phyloP scores from a whole-genome alignment of 768 basidiomycete species.

The Boletus rex-veris region DNA sequence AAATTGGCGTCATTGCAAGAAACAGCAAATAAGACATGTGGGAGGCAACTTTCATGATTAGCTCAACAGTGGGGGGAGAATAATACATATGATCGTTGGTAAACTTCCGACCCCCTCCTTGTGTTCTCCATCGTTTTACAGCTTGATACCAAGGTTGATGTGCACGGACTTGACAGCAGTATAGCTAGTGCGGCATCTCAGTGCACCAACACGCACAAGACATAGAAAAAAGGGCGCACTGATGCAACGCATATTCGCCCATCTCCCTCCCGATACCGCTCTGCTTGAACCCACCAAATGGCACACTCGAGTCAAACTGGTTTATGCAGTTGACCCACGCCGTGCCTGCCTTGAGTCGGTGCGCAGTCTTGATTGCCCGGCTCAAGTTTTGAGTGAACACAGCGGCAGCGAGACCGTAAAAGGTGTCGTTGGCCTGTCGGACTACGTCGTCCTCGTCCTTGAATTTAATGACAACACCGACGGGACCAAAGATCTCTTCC shows the following conservation, averaged over 20 bases:
- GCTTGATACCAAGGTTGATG: slow-evolving; percentile 44
- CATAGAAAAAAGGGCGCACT: slow-evolving; percentile 35
- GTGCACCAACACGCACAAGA: not conserved
- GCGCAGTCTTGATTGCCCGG: slow-evolving; percentile 68
- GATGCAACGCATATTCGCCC: slow-evolving; percentile 68
- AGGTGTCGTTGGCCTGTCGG: slow-evolving; percentile 77
- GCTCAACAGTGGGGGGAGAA: no score
- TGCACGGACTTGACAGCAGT: slow-evolving; percentile 31
- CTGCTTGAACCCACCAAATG: slow-evolving; percentile 87
- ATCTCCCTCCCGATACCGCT: slow-evolving; percentile 79
- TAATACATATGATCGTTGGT: not conserved
- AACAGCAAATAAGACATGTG: no score
- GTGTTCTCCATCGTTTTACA: slow-evolving; percentile 8
- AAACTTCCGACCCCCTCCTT: not conserved
- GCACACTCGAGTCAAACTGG: slow-evolving; percentile 39
- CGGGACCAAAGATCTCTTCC: slow-evolving; percentile 80
- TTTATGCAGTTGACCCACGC: slow-evolving; percentile 54
- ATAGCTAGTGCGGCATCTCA: slow-evolving; percentile 11
- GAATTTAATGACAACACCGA: slow-evolving; percentile 75
- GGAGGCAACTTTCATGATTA: no score
- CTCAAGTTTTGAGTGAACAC: slow-evolving; percentile 81
- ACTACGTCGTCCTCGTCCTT: slow-evolving; percentile 65
- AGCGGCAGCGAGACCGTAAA: slow-evolving; percentile 83
- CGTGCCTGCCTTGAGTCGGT: slow-evolving; percentile 78
- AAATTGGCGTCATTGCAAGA: no score